Evolutionary conservation across 371 early-diverging fungal genomes (phyloP).

Genomic region (Rhizopus stolonifer): DNA sequence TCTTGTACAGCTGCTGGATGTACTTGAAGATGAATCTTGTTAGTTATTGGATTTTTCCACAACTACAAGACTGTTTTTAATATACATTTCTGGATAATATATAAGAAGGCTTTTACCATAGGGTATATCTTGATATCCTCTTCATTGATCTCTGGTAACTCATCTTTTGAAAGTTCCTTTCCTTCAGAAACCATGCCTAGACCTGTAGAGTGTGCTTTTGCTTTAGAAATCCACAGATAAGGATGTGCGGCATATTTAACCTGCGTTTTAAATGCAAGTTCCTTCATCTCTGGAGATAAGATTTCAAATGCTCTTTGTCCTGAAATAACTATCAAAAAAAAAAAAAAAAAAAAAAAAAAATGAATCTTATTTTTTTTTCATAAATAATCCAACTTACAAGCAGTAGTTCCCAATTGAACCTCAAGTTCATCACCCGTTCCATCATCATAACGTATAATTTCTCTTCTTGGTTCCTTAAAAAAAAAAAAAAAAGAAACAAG

Average conservation of each 20-base stretch:
- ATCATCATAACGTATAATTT: slow-evolving; percentile 45
- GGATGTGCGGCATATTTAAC: slow-evolving; percentile 54
- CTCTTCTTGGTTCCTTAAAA: slow-evolving; percentile 39
- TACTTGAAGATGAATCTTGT: slow-evolving; percentile 50
- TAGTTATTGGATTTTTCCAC: slow-evolving; percentile 53
- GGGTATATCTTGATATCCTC: slow-evolving; percentile 47
- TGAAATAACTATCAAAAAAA: slow-evolving; percentile 35
- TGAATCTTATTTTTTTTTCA: no score
- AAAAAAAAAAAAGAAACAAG: no score
- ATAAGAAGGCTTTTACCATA: slow-evolving; percentile 29
- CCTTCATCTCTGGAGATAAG: slow-evolving; percentile 44
- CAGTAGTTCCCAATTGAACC: slow-evolving; percentile 52
- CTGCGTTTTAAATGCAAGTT: slow-evolving; percentile 46
- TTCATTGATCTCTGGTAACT: slow-evolving; percentile 43
- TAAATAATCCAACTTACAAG: slow-evolving; percentile 34
- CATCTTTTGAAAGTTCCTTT: slow-evolving; percentile 34
- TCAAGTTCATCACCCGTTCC: slow-evolving; percentile 40
- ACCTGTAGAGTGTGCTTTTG: slow-evolving; percentile 37
- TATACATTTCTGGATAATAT: no score
- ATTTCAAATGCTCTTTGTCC: slow-evolving; percentile 51
- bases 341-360: neutral
- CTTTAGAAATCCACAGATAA: slow-evolving; percentile 55
- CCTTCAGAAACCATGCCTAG: slow-evolving; percentile 50
- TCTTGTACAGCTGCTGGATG: slow-evolving; percentile 50
- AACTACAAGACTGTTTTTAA: slow-evolving; percentile 19